phyloP scores from a whole-genome alignment of 176 grass and related monocot genomes.

The Themeda triandra region DNA sequence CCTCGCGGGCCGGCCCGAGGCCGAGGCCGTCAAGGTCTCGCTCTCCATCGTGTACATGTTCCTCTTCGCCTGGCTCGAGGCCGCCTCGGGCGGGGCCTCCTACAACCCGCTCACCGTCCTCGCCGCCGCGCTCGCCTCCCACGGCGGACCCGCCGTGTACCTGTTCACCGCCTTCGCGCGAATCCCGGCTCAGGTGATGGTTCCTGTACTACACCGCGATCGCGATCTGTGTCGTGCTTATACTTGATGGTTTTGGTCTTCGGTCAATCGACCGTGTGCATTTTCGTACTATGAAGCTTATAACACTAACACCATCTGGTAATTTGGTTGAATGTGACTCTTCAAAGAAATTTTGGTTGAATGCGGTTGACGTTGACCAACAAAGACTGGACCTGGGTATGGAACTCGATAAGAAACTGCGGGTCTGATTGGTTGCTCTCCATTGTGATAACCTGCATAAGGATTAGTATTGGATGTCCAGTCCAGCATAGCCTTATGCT shows the following conservation, averaged over 20 bases:
- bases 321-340: background rate
- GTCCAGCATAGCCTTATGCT: too few relatives aligned
- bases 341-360: too few relatives aligned
- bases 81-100: constrained; percentile 55
- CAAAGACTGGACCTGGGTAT: background rate
- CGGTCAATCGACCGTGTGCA: background rate
- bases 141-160: constrained; percentile 37
- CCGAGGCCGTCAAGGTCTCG: constrained; percentile 63
- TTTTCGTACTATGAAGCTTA: background rate
- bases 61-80: constrained; percentile 81
- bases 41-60: constrained; percentile 92
- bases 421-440: too few relatives aligned
- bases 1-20: constrained; percentile 45
- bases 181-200: constrained; percentile 83
- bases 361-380: background rate
- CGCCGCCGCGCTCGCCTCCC: constrained; percentile 52
- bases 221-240: background rate
- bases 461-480: too few relatives aligned
- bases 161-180: constrained; percentile 62
- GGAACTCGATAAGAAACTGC: constrained; percentile 3
- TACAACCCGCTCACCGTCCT: constrained; percentile 89
- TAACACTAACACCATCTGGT: background rate
- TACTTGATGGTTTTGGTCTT: background rate
- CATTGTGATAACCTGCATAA: too few relatives aligned
- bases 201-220: background rate